Evolutionary conservation across 2,329 filamentous ascomycete genomes (phyloP).

Genomic region (Talaromyces pinophilus): DNA sequence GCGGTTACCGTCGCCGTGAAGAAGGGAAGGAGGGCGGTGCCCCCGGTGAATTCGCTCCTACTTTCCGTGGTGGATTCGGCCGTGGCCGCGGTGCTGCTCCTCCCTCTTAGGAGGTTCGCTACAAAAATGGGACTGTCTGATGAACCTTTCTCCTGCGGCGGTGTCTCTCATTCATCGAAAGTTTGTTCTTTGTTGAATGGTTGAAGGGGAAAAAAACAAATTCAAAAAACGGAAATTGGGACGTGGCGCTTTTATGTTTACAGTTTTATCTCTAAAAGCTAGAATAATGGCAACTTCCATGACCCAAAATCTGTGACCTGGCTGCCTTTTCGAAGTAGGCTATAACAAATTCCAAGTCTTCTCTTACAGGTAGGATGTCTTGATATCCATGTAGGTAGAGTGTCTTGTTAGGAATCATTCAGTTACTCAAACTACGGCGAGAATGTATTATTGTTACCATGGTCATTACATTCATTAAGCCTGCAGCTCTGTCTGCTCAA

Average conservation of each 20-base stretch:
- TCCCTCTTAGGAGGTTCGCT: conserved; percentile 29
- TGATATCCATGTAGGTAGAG: neutral
- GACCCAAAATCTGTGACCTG: conserved; percentile 19
- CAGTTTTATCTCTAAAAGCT: conserved; percentile 32
- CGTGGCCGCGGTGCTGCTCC: conserved; percentile 81
- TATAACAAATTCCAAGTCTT: neutral
- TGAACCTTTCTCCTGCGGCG: conserved; percentile 3
- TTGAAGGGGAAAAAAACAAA: conserved; percentile 4
- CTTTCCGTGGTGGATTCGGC: conserved; percentile 89
- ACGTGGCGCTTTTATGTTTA: conserved; percentile 27
- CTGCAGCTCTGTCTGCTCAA: no score
- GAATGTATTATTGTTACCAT: no score
- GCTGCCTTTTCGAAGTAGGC: neutral
- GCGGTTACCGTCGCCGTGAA: conserved; percentile 88
- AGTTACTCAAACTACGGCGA: no score
- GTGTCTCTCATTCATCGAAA: conserved; percentile 13
- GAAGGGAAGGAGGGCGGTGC: conserved; percentile 87
- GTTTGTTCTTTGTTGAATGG: conserved; percentile 15
- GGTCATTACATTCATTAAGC: no score
- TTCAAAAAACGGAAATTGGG: neutral
- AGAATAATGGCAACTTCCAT: conserved; percentile 37
- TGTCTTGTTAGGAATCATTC: no score
- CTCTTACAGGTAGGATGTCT: neutral
- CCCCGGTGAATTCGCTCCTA: conserved; percentile 86
- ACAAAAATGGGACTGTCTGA: neutral